Base-by-base conservation (phyloP, 805 yeast genomes). In the Blastobotrys robertii region DNA sequence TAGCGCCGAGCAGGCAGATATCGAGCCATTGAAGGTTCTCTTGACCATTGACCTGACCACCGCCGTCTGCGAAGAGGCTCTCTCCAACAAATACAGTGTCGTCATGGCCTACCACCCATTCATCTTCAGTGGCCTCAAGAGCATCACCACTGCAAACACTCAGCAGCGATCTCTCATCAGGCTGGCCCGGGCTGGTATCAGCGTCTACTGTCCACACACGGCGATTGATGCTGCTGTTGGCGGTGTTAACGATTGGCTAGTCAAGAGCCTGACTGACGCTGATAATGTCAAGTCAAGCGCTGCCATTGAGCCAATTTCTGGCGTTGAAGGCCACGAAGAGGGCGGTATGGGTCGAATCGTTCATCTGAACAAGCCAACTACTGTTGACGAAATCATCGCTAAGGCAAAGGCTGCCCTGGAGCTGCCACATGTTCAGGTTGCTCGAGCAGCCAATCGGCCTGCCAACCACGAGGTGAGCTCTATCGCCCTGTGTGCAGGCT, bases 221-320 rank as follows among this genome's bases (percentile, higher is more conserved):
- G 87, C 97, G 0, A 83, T 92, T 3, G 98, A 92, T 63, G 90
- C 97, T 16, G 92, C 92, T 8, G 62, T 63, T 9, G 83, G 81
- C n/a, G 98, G 98, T 15, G 96, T 92, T 48, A 92, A 92, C 52
- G 97, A 87, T 59, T 92, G 95, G 82, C 68, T 92, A 34, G 82
- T 76, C 1, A 76, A 74, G 32, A 84, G 84, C 2, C 62, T 81
- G 4, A 55, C 74, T 2, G 55, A 60, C 0, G 57, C 59, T 1
- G 6, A 6, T 19, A 44, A 54, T 42, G 56, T 60, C 51, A 34
- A 38, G 19, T 38, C 50, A 46, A 15, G 56, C 6, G 50, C 56
- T 4, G 65, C 77, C 16, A 68, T 81, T 36, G 67, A 69, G 38
- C 71, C 75, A 1, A 70, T 69, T 37, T 49, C 58, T 4, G 57